Evolutionary conservation across 2,329 filamentous ascomycete species (phyloP), one percentile per base, ranked within the genome.

Genomic region (Colletotrichum sp.): DNA sequence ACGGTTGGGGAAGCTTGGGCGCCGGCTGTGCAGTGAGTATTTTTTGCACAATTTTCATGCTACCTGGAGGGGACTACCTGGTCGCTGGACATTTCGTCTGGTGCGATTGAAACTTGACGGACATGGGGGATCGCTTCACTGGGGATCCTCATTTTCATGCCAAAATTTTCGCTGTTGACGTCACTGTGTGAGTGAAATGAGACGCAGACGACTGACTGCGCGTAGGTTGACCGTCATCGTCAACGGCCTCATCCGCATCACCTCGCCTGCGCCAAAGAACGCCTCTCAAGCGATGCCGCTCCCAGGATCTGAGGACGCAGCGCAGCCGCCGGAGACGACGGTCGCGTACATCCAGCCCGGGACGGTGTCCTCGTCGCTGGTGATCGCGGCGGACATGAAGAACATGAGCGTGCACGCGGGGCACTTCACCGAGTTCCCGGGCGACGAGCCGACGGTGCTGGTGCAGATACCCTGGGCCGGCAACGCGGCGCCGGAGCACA

Each of bases 391-490:
- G 6, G 83, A 84, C 72, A 32, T 81, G 63, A 79, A 78, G 57
- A 75, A 78, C 16, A 75, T 68, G 10, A 84, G 83, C 72, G 78
- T 75, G 16, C 65, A 81, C 10, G 77, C 78, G 9, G 83, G 83
- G 1, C 83, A 84, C 60, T 81, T 78, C 55, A 84, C 83, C 59
- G 83, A 84, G 76, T 84, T 84, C 64, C 83, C 83, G 24, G 81
- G 81, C 67, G 78, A 83, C 62, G 81, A 83, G 76, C 79, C 81
- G 30, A 84, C 83, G 8, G 77, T 84, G 15, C 72, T 84, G 49
- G 78, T 84, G 30, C 83, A 84, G 76, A 72, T 82, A 8, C 81
- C 81, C 15, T 84, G 83, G 71, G 78, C 36, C 39, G 77, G 75
- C 9, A 73, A 83, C 64, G 62, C 68, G 63, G 75, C 78, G 3